Base-by-base conservation (phyloP, 176 grass and related monocot genomes). In the Paspalum notatum region DNA sequence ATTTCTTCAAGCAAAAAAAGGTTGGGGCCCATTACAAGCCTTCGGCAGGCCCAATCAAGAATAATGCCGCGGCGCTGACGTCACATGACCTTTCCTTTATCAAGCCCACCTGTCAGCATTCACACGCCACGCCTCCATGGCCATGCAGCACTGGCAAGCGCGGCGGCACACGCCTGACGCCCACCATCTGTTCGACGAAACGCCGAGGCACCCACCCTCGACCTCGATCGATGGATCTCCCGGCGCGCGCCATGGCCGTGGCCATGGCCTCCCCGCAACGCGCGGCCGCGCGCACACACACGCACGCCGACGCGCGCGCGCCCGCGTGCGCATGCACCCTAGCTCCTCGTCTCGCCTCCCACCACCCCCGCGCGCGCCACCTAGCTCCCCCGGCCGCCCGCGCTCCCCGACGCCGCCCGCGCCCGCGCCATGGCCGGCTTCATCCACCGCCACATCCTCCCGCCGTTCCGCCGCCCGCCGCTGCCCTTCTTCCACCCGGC, bases 371-470 rank as follows among this genome's bases (percentile, higher is more conserved):
- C 82, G 18, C 52, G 17, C 72, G 37, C 38, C 72, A 55, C 37
- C 25, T n/a, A n/a, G n/a, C n/a, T 26, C 6, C n/a, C 40, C 10
- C 17, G 3, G 17, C 18, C n/a, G 17, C 18, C n/a, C 4, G 71
- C 47, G 11, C 26, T 1, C 65, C 5, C 57, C 53, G 3, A 13
- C 74, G 20, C 15, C 58, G 49, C 80, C 26, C 49, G 42, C 72
- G n/a, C n/a, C n/a, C n/a, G n/a, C n/a, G n/a, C 76, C 71, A 76
- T 91, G 78, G 74, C 78, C 47, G 56, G 58, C 77, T 78, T 87
- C 88, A 84, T 94, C 59, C 74, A 91, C 73, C 85, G 85, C 70
- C 89, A 76, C 85, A 73, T 88, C 51, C 89, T 91, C 41, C 85
- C 86, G 9, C 88, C 88, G 18, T 93, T 90, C 82, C 88, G 84